Percentiles rank a stretch among this genome's conserved stretches.
Evolutionary conservation across 352 stramenopile genomes (phyloP).

Genomic region (Phytophthora ramorum): DNA sequence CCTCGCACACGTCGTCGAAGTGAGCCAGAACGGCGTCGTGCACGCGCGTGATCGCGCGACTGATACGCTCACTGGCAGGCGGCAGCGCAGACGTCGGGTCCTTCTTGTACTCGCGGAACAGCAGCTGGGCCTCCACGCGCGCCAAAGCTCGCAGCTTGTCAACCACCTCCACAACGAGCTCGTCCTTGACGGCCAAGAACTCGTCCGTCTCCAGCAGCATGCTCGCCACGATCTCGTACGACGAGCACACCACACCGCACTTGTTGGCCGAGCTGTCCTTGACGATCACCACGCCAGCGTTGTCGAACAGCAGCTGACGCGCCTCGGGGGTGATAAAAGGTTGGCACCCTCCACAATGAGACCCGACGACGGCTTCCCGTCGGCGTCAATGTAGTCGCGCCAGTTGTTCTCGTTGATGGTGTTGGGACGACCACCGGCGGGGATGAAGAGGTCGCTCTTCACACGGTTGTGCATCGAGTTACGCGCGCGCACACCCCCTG

Average conservation of each 20-base stretch:
- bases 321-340: slow-evolving; percentile 89
- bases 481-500: slow-evolving; percentile 88
- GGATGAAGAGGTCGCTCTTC: slow-evolving; percentile 89
- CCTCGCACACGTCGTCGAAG: slow-evolving; percentile 92
- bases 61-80: slow-evolving; percentile 95
- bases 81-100: slow-evolving; percentile 86
- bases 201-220: slow-evolving; percentile 97
- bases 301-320: slow-evolving; percentile 93
- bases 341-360: slow-evolving; percentile 88
- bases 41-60: slow-evolving; percentile 94
- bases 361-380: slow-evolving; percentile 80
- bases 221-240: slow-evolving; percentile 89
- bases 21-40: slow-evolving; percentile 94
- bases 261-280: slow-evolving; percentile 97
- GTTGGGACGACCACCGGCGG: slow-evolving; percentile 79
- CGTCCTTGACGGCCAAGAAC: slow-evolving; percentile 96
- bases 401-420: slow-evolving; percentile 92
- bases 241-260: slow-evolving; percentile 86
- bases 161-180: slow-evolving; percentile 94
- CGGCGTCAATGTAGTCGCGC: slow-evolving; percentile 65
- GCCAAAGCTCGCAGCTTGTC: slow-evolving; percentile 94
- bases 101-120: slow-evolving; percentile 98
- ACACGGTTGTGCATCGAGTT: slow-evolving; percentile 99
- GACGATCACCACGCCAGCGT: slow-evolving; percentile 96
- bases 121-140: slow-evolving; percentile 95